phyloP scores from a whole-genome alignment of 352 stramenopile genomes.

The Phytophthora tentaculata region DNA sequence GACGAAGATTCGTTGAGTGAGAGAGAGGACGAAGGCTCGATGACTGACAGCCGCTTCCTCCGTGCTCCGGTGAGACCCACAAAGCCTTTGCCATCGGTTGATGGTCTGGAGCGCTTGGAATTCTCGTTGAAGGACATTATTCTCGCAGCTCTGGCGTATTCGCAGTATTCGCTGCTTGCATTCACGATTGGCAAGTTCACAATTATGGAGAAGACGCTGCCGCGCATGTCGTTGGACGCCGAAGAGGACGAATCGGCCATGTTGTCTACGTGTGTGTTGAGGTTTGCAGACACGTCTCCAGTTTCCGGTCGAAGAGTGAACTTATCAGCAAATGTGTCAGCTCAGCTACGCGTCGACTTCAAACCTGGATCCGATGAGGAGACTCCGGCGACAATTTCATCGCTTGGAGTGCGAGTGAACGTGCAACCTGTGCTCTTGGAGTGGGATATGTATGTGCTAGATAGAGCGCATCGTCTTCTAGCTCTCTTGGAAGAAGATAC shows the following conservation, averaged over 20 bases:
- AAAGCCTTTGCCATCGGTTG: slow-evolving; percentile 57
- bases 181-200: slow-evolving; percentile 69
- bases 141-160: slow-evolving; percentile 66
- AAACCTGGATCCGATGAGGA: slow-evolving; percentile 36
- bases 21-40: slow-evolving; percentile 16
- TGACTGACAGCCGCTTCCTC: slow-evolving; percentile 33
- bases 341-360: slow-evolving; percentile 71
- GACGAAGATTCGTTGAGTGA: slow-evolving; percentile 26
- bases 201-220: slow-evolving; percentile 75
- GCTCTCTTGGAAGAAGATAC: slow-evolving; percentile 69
- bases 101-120: slow-evolving; percentile 73
- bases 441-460: slow-evolving; percentile 89
- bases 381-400: slow-evolving; percentile 37
- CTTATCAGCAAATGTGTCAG: slow-evolving; percentile 70
- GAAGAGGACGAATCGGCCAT: slow-evolving; percentile 66
- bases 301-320: slow-evolving; percentile 64
- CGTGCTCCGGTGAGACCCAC: slow-evolving; percentile 32
- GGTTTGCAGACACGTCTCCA: slow-evolving; percentile 69
- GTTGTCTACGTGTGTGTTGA: slow-evolving; percentile 63
- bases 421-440: slow-evolving; percentile 80
- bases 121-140: slow-evolving; percentile 77
- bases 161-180: slow-evolving; percentile 54
- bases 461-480: slow-evolving; percentile 77
- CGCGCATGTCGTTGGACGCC: slow-evolving; percentile 78
- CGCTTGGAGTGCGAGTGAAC: slow-evolving; percentile 68